phyloP scores from a whole-genome alignment of 192 early-diverging fungal species.

The Coemansia sp. region DNA sequence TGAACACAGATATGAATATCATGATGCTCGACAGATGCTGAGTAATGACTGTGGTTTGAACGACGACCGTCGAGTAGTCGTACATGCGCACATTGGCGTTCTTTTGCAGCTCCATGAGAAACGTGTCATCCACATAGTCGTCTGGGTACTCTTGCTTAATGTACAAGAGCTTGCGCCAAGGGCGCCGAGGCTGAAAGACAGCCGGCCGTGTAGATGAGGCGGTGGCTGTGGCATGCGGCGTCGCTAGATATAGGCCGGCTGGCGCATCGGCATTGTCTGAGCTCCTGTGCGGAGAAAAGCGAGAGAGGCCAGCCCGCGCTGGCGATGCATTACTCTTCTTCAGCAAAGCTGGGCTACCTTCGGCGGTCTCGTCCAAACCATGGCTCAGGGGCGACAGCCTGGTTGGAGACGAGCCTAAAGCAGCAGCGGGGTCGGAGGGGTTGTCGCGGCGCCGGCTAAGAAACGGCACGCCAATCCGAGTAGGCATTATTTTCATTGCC shows the following conservation, averaged over 20 bases:
- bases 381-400: background rate
- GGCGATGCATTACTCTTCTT: background rate
- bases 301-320: background rate
- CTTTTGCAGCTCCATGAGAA: conserved; percentile 83
- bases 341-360: background rate
- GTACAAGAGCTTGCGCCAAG: conserved; percentile 82
- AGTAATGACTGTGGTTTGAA: conserved; percentile 72
- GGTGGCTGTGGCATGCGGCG: background rate
- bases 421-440: background rate
- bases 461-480: conserved; percentile 34
- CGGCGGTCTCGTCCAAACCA: background rate
- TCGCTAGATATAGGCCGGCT: background rate
- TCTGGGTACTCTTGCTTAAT: conserved; percentile 88
- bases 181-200: conserved; percentile 15
- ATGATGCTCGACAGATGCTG: conserved; percentile 85
- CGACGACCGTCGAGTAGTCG: conserved; percentile 77
- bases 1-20: conserved; percentile 88
- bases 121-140: conserved; percentile 87
- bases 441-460: conserved; percentile 23
- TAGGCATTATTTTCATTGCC: conserved; percentile 21
- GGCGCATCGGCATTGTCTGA: background rate
- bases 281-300: background rate
- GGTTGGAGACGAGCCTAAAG: background rate
- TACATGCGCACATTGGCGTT: conserved; percentile 86
- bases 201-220: background rate